These are phyloP conservation scores for Oryza glaberrima DNA, from an alignment of 176 grass and related monocot genomes.

Conservation along the genomic window DNA sequence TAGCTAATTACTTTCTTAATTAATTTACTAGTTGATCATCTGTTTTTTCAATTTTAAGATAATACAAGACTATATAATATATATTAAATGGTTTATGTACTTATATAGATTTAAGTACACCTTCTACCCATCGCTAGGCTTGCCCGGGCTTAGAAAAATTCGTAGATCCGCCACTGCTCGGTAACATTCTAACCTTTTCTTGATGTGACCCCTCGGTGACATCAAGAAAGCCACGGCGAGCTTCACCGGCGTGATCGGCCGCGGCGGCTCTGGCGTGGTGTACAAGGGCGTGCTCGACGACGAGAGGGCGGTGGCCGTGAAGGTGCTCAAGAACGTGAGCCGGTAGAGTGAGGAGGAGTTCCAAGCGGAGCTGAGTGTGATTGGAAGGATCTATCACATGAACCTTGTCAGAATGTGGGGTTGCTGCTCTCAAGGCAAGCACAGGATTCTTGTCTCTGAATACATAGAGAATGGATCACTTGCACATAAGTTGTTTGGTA, in stretches of 20 bases:
- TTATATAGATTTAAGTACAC: no score
- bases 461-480: slow-evolving; percentile 49
- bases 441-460: slow-evolving; percentile 54
- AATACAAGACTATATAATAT: no score
- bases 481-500: slow-evolving; percentile 34
- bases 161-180: no score
- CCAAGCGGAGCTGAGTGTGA: slow-evolving; percentile 52
- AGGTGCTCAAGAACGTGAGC: slow-evolving; percentile 45
- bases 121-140: no score
- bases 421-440: slow-evolving; percentile 48
- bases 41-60: no score
- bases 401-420: slow-evolving; percentile 61
- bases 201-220: slow-evolving; percentile 1
- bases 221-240: slow-evolving; percentile 51
- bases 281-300: slow-evolving; percentile 53
- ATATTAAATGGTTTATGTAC: no score
- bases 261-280: slow-evolving; percentile 51
- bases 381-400: slow-evolving; percentile 66
- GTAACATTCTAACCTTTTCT: no score
- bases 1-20: no score
- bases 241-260: slow-evolving; percentile 48
- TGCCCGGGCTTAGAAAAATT: no score
- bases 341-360: slow-evolving; percentile 56
- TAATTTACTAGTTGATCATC: no score
- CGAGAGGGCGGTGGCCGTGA: slow-evolving; percentile 46